Evolutionary conservation across 2,329 filamentous ascomycete species (phyloP), one percentile per base, ranked within the genome.

Genomic region (Ophiostoma australiae): DNA sequence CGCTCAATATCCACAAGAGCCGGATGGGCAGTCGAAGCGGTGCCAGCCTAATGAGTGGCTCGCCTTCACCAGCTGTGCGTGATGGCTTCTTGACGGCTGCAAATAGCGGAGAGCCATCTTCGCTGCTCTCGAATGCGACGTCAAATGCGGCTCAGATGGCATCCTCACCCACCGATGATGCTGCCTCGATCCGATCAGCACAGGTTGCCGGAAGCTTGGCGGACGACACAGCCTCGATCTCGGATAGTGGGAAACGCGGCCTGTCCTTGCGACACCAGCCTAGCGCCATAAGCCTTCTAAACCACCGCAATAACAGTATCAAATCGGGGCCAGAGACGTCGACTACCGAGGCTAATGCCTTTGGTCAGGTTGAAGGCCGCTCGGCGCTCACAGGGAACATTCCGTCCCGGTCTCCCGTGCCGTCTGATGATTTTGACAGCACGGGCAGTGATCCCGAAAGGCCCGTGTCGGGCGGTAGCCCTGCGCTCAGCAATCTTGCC

Each of bases 281-380:
- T 6, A 90, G 88, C 75, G 89, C 87, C 1, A 80, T 89, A 70
- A 86, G 82, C 71, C 80, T 89, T 1, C 78, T 89, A 41, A 86
- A 87, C 35, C 44, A 58, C 73, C 82, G 87, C 68, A 88, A 84
- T 74, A 86, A 88, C 69, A 55, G 83, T 71, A 84, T 82, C 70
- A 88, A 88, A 76, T 87, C 86, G 0, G 80, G 82, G 2, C 82
- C 87, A 1, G 87, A 89, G 76, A 89, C 85, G 1, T 82, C 84
- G 20, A 89, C 84, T 31, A 87, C 86, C 3, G 85, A 86, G 70
- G 78, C 85, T 10, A 89, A 87, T 73, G 87, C 83, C 4, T 86
- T 89, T 76, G 87, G 87, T 11, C 81, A 87, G 75, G 84, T 89
- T 4, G 86, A 87, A 74, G 86, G 84, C 0, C 85, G 86, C 0